Evolutionary conservation across 192 early-diverging fungal genomes (phyloP).

Genomic region (Coemansia umbellata): DNA sequence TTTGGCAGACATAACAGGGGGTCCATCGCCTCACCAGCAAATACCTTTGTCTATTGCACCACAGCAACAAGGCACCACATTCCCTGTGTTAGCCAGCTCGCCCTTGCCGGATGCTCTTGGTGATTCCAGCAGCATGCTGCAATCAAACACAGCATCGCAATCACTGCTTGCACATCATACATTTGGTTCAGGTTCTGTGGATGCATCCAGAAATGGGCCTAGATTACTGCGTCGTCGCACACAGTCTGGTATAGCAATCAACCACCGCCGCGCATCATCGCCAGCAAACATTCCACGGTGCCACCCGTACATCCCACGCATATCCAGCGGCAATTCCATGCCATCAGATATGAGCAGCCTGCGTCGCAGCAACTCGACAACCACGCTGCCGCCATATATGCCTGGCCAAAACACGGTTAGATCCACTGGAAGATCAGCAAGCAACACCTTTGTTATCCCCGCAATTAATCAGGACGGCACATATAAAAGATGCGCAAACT

Average conservation of each 20-base stretch:
- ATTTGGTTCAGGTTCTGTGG: too few relatives aligned
- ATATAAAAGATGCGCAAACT: conserved; percentile 56
- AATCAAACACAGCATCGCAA: background rate
- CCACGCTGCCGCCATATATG: background rate
- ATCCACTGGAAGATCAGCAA: background rate
- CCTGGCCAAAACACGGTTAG: background rate
- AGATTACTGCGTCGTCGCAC: conserved; percentile 17
- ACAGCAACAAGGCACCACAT: background rate
- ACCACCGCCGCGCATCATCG: conserved; percentile 5
- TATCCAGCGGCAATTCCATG: background rate
- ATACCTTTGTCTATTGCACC: background rate
- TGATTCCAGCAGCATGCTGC: background rate
- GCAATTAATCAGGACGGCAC: conserved; percentile 45
- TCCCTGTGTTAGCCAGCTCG: background rate
- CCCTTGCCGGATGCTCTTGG: background rate
- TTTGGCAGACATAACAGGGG: background rate
- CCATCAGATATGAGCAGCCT: background rate
- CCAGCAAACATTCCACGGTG: background rate
- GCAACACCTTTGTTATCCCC: conserved; percentile 19
- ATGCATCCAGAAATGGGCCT: too few relatives aligned
- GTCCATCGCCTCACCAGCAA: background rate
- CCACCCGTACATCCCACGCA: conserved; percentile 23
- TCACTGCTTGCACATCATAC: background rate
- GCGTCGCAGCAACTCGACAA: conserved; percentile 7
- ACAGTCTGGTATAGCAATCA: background rate